Evolutionary conservation across 2,329 filamentous ascomycete species (phyloP), one percentile per base, ranked within the genome.

Genomic region (Ceratocystis huliohia): DNA sequence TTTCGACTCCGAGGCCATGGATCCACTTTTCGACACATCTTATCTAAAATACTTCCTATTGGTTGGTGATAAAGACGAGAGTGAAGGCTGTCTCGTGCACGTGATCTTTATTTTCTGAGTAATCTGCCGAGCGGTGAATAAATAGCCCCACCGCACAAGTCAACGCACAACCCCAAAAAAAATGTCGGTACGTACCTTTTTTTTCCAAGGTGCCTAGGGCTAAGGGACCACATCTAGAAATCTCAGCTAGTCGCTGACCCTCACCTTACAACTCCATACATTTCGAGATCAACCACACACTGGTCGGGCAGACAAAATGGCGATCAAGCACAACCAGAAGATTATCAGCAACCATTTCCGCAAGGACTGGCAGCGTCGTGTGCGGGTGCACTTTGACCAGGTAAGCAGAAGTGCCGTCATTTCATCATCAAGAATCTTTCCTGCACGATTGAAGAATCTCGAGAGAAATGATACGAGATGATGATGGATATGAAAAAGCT

Each of bases 271-370:
- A 61, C 64, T 62, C 59, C 64, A 62, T 63, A 68, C 64, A 68
- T 66, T 68, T 64, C 61, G 66, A 68, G 66, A 63, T 63, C 66
- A 68, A 65, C 64, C 64, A 68, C 64, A 68, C 64, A 68, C 37
- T 68, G 64, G 66, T 62, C 66, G 46, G 66, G 66, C 66, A 68
- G 66, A 68, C 67, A 68, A 66, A 66, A 68, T 68, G 92, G 89
- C 93, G 85, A 96, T 97, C 91, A 96, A 96, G 88, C 91, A 96
- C 89, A 97, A 97, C 84, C 91, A 96, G 85, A 89, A 93, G 84
- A 88, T 96, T 81, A 88, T 89, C 79, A 89, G 93, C 86, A 96
- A 95, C 87, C 92, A 96, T 80, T 96, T 96, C 90, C 92, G 91
- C 83, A 96, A 96, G 91, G 92, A 99, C 86, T 99, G 94, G 94